Evolutionary conservation across 768 basidiomycete genomes (phyloP), one percentile per base, ranked within the genome.

Genomic region (Leucosporidium yakuticum): DNA sequence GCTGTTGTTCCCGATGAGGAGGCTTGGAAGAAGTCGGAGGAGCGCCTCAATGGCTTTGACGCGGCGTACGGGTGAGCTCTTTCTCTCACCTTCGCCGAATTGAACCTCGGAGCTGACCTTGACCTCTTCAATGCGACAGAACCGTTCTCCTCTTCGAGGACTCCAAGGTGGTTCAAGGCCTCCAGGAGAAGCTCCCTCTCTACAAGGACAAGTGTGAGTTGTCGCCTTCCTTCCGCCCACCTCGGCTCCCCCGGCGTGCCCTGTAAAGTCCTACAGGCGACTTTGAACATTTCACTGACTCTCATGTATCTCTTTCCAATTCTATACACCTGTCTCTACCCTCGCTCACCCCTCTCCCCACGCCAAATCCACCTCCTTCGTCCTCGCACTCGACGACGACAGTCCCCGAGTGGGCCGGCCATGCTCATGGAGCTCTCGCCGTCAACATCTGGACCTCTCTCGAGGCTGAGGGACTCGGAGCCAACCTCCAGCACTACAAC

Each of bases 131-230:
- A 8, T 44, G 39, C 39, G 17, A 8, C 48, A 65, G 69, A 29
- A 79, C 80, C 29, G 76, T 81, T 61, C 64, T 79, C 32, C 76
- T 80, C 73, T 79, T 79, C 63, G 78, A 79, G 47, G 80, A 81
- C 69, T 39, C 71, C 31, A 57, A 25, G 15, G 69, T 66, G 25
- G 56, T 74, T 55, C 55, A 70, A 48, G 55, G 63, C 19, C 58
- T 71, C 19, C 70, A 78, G 60, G 73, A 74, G 31, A 63, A 54
- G 29, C 57, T 69, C 4, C 69, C 69, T 0, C n/a, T 58, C 14
- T 71, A 71, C 67, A 57, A 55, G 14, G 67, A 77, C 61, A 60
- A 64, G 36, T 77, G 78, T 74, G 70, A 72, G 25, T 49, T 64
- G 34, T 58, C 15, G 15, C 53, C 31, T 8, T 11, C n/a, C 27